Evolutionary conservation across 768 basidiomycete genomes (phyloP).

Genomic region (Agaricus subrufescens): DNA sequence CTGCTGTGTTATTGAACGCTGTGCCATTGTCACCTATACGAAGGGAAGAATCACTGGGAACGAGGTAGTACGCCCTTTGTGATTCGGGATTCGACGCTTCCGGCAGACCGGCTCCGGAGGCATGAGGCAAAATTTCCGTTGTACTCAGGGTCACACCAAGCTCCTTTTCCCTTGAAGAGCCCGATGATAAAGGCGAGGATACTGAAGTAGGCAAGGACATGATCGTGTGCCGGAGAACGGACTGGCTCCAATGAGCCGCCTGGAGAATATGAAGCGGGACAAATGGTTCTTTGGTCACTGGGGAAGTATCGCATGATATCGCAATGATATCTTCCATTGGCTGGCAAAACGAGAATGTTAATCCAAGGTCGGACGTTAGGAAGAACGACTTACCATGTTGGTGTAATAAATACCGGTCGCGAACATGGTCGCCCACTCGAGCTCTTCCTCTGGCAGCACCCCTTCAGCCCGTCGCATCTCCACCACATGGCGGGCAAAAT

Average conservation of each 20-base stretch:
- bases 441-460: conserved; percentile 58
- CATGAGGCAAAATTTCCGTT: conserved; percentile 39
- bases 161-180: conserved; percentile 52
- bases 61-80: conserved; percentile 51
- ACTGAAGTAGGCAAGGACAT: conserved; percentile 36
- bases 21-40: conserved; percentile 70
- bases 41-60: conserved; percentile 64
- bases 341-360: conserved; percentile 33
- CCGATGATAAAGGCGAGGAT: conserved; percentile 27
- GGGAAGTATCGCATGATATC: conserved; percentile 73
- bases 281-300: conserved; percentile 62
- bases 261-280: conserved; percentile 67
- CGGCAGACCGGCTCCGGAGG: conserved; percentile 16
- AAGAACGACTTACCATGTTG: conserved; percentile 61
- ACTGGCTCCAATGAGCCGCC: conserved; percentile 75
- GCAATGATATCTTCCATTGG: conserved; percentile 72
- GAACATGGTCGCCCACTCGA: conserved; percentile 68
- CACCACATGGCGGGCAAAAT: conserved; percentile 68
- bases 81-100: conserved; percentile 12
- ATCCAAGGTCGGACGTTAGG: background rate
- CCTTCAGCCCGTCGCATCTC: conserved; percentile 64
- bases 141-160: conserved; percentile 58
- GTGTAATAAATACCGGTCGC: conserved; percentile 75
- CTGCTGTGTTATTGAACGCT: conserved; percentile 31
- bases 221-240: conserved; percentile 58